These are phyloP conservation scores for Russula ochroleuca DNA, from an alignment of 768 basidiomycete species.

Conservation along the genomic window DNA sequence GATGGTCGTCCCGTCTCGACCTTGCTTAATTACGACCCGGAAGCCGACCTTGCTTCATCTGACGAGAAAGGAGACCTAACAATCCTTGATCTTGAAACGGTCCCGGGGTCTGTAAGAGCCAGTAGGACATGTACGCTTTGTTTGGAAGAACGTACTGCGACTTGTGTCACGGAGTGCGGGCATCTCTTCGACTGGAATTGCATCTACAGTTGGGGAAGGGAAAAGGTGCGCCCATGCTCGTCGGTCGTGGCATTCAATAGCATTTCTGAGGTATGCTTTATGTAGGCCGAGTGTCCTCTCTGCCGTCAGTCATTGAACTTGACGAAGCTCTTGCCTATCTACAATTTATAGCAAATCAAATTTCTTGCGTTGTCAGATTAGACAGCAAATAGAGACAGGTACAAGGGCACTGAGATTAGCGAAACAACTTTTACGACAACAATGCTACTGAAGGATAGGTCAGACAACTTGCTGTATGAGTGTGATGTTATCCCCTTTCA, in stretches of 20 bases:
- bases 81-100: conserved; percentile 52
- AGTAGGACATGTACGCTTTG: conserved; percentile 77
- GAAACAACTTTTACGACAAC: conserved; percentile 25
- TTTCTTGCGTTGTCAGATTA: conserved; percentile 7
- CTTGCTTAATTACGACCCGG: conserved; percentile 52
- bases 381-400: conserved; percentile 1
- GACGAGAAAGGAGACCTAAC: conserved; percentile 73
- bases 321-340: conserved; percentile 68
- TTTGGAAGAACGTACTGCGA: conserved; percentile 77
- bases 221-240: conserved; percentile 53
- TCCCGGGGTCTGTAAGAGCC: conserved; percentile 50
- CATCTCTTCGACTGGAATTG: conserved; percentile 90
- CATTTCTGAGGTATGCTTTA: conserved; percentile 10
- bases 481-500: conserved; percentile 99
- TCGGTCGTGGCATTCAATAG: neutral
- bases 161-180: conserved; percentile 82
- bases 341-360: conserved; percentile 58
- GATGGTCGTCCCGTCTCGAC: conserved; percentile 59
- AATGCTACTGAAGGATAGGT: conserved; percentile 15
- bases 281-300: conserved; percentile 78
- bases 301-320: conserved; percentile 75
- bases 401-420: conserved; percentile 3
- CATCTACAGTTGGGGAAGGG: conserved; percentile 83
- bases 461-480: conserved; percentile 72
- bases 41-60: conserved; percentile 48